Conservation (phyloP, 2,329 filamentous ascomycete species). For the Neopestalotiopsis rosae region DNA sequence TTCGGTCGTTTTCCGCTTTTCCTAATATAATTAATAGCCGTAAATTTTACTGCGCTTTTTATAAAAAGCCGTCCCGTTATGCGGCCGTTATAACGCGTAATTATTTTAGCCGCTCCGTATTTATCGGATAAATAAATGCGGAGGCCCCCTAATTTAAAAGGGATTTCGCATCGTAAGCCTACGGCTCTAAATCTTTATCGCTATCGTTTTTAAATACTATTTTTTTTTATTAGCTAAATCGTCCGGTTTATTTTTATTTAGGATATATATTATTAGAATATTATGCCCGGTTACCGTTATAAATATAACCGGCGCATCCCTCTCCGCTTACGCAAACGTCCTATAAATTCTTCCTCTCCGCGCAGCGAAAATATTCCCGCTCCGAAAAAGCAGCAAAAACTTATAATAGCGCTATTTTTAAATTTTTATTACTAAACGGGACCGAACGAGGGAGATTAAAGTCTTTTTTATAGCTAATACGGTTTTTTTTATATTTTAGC, state of each 20-base stretch:
- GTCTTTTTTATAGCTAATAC: too few relatives aligned
- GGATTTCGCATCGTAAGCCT: not conserved
- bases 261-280: not conserved
- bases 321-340: not conserved
- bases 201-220: not conserved
- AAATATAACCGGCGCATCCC: not conserved
- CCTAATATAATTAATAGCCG: not conserved
- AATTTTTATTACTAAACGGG: too few relatives aligned
- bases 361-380: too few relatives aligned
- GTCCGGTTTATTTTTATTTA: not conserved
- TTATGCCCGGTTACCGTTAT: not conserved
- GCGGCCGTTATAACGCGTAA: not conserved
- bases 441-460: too few relatives aligned
- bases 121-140: not conserved
- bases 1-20: too few relatives aligned
- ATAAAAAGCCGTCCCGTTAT: not conserved
- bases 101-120: not conserved
- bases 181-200: not conserved
- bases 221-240: not conserved
- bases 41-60: not conserved
- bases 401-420: too few relatives aligned
- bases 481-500: too few relatives aligned
- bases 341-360: not conserved
- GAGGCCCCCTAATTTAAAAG: not conserved
- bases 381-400: too few relatives aligned